Evolutionary conservation across 208 protist genomes (phyloP).

Genomic region (Trichomonas vaginalis): DNA sequence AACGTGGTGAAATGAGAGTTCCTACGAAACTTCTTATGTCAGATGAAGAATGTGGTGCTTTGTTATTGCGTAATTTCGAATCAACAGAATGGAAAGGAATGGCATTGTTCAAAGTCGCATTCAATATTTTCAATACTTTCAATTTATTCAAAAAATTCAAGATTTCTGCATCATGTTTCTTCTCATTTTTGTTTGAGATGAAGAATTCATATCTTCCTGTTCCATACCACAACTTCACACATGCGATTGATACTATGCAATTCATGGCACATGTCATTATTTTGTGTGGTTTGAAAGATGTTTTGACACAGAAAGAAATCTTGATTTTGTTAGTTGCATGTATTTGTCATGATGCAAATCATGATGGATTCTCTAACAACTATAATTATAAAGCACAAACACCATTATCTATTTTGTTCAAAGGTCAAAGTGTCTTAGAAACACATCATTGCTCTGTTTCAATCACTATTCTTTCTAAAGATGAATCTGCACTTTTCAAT

Average conservation of each 20-base stretch:
- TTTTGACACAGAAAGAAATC: slow-evolving; percentile 49
- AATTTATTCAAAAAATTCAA: slow-evolving; percentile 22
- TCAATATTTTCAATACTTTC: slow-evolving; percentile 15
- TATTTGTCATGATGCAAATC: slow-evolving; percentile 79
- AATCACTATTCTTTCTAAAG: slow-evolving; percentile 25
- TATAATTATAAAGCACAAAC: slow-evolving; percentile 67
- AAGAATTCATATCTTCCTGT: slow-evolving; percentile 28
- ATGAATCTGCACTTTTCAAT: slow-evolving; percentile 30
- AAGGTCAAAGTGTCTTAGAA: slow-evolving; percentile 48
- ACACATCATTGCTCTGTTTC: slow-evolving; percentile 40
- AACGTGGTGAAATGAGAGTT: background rate
- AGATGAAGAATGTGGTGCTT: background rate
- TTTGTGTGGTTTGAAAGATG: slow-evolving; percentile 42
- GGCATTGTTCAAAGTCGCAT: background rate
- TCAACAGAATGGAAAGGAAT: background rate
- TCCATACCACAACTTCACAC: slow-evolving; percentile 52
- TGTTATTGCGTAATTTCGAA: background rate
- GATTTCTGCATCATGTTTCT: background rate
- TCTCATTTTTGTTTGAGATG: slow-evolving; percentile 3
- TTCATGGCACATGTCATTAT: slow-evolving; percentile 36
- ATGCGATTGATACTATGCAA: slow-evolving; percentile 50
- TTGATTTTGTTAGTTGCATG: slow-evolving; percentile 61
- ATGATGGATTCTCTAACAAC: slow-evolving; percentile 81
- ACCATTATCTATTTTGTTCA: slow-evolving; percentile 56
- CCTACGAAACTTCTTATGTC: background rate